A percentile compares a stretch with the other conserved stretches of the same genome.
Evolutionary conservation across 2,329 filamentous ascomycete genomes (phyloP).

Genomic region (Metarhizium brunneum): DNA sequence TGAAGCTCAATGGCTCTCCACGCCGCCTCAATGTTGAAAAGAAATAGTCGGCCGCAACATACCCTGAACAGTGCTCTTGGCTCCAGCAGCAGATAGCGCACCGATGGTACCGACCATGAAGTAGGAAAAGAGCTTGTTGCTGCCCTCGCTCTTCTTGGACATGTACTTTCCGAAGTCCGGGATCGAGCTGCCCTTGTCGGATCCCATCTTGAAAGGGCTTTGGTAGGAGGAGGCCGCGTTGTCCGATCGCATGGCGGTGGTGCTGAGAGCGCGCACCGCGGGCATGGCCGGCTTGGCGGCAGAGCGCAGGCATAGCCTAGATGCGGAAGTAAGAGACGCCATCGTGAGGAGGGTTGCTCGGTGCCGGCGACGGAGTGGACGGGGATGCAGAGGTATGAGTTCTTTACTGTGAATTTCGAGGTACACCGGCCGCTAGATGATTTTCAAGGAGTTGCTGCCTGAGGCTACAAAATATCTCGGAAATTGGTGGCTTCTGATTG

Average conservation of each 20-base stretch:
- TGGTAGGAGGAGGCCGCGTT: conserved; percentile 43
- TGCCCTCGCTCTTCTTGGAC: conserved; percentile 55
- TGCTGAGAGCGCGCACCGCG: conserved; percentile 46
- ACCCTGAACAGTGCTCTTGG: conserved; percentile 98
- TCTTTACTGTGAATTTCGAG: conserved; percentile 21
- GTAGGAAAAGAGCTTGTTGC: conserved; percentile 88
- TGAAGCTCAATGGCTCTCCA: conserved; percentile 17
- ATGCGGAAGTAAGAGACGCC: conserved; percentile 60
- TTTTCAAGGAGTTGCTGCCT: conserved; percentile 33
- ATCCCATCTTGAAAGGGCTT: conserved; percentile 56
- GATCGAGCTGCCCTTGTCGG: conserved; percentile 56
- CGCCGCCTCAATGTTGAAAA: background rate
- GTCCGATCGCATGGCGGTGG: conserved; percentile 39
- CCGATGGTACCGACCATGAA: conserved; percentile 98
- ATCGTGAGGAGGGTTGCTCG: conserved; percentile 30
- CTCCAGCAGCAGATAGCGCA: conserved; percentile 81
- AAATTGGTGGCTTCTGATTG: conserved; percentile 41
- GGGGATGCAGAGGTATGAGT: conserved; percentile 29
- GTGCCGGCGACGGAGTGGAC: conserved; percentile 8
- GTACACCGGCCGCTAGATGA: conserved; percentile 12
- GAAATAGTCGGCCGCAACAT: conserved; percentile 29
- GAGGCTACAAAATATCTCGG: conserved; percentile 32
- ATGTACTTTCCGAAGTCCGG: conserved; percentile 87
- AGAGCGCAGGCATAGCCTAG: conserved; percentile 59
- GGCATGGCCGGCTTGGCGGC: conserved; percentile 31